Evolutionary conservation across 176 grass and related monocot genomes (phyloP), one percentile per base, ranked within the genome.

Genomic region (Ensete ventricosum): DNA sequence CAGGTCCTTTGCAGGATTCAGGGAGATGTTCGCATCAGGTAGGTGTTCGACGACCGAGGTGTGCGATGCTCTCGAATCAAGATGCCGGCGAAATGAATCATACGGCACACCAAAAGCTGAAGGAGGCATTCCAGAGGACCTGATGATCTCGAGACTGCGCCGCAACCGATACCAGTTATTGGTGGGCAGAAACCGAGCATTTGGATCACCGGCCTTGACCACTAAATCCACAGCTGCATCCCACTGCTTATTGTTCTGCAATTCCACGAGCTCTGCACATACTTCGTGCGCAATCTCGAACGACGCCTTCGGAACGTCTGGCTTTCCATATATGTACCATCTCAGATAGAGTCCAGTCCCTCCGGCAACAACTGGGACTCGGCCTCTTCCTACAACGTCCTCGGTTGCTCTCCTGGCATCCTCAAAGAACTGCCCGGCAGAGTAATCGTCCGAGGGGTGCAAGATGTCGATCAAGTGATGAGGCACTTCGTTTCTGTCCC

Each of bases 291-390:
- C 51, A 3, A 81, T 43, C 60, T 82, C 80, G 9, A 71, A 26
- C 16, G 82, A 91, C 1, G 89, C 83, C 17, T 82, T 88, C 0
- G 92, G 92, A 25, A 96, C 86, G 54, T 76, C 50, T 0, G 92
- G 92, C 82, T 96, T 96, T 53, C 92, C 92, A 16, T 96, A 96
- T 17, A 96, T 83, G 75, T 85, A 96, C 92, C 92, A 96, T 64
- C 92, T 23, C 0, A 96, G 19, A 79, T 96, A 96, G 2, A 96
- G 82, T 43, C 92, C 92, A 0, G 92, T 96, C 22, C 92, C 92
- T 12, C 92, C 92, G 0, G 84, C 79, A 8, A 96, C 78, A 7
- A 96, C 77, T 0, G 92, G 89, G n/a, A 92, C 89, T 1, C 43
- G 10, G 8, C 82, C 82, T 50, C 81, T 87, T 17, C 24, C 52